phyloP scores from a whole-genome alignment of 1,139 yeast species.

The Hyphopichia fennica region DNA sequence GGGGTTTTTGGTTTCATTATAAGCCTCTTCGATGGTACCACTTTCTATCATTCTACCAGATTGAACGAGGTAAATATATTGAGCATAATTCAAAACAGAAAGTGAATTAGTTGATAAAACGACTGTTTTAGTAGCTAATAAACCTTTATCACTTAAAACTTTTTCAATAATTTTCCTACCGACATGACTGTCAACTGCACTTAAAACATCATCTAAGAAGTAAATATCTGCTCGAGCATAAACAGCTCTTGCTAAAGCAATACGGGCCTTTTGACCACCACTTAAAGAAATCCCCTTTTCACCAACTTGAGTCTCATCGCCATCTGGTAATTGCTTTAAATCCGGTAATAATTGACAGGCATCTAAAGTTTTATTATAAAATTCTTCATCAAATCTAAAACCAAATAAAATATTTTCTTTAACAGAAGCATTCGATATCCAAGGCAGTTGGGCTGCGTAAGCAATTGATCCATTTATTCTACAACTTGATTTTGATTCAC shows the following conservation, averaged over 20 bases:
- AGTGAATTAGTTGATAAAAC: conserved; percentile 28
- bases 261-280: conserved; percentile 96
- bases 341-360: conserved; percentile 90
- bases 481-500: conserved; percentile 25
- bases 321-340: conserved; percentile 75
- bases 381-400: conserved; percentile 74
- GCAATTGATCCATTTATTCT: conserved; percentile 69
- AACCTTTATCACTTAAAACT: conserved; percentile 25
- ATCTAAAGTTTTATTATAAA: conserved; percentile 73
- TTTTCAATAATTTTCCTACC: conserved; percentile 62
- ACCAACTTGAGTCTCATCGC: conserved; percentile 90
- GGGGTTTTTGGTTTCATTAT: conserved; percentile 17
- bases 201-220: conserved; percentile 76
- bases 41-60: conserved; percentile 20
- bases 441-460: conserved; percentile 73
- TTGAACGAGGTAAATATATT: conserved; percentile 19
- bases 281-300: conserved; percentile 95
- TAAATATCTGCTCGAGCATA: conserved; percentile 93
- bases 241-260: conserved; percentile 91
- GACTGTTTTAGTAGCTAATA: conserved; percentile 20
- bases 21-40: conserved; percentile 14
- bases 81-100: conserved; percentile 21
- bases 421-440: conserved; percentile 93
- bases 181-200: conserved; percentile 95
- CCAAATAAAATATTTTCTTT: conserved; percentile 91